phyloP scores from a whole-genome alignment of 345 rosid genomes.

The Arabis hirsuta region DNA sequence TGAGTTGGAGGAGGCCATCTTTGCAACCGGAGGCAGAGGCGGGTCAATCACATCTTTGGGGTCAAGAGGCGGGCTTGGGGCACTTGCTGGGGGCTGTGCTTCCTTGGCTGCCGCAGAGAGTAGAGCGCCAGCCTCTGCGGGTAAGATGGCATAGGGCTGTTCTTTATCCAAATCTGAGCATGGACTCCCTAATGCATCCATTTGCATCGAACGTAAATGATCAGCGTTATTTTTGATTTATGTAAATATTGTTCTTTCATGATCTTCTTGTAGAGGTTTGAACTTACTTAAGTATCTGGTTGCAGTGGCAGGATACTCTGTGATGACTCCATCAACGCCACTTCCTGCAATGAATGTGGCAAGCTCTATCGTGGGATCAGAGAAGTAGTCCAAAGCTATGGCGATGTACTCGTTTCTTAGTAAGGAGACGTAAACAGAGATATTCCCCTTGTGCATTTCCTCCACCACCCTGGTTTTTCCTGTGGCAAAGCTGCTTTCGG shows the following conservation, averaged over 20 bases:
- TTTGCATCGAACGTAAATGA: constrained; percentile 40
- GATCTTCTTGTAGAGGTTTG: not conserved
- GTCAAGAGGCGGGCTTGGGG: constrained; percentile 56
- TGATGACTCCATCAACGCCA: constrained; percentile 68
- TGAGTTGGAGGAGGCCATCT: constrained; percentile 10
- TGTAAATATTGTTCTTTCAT: constrained; percentile 15
- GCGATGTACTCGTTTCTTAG: constrained; percentile 69
- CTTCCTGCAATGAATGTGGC: constrained; percentile 60
- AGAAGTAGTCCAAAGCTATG: constrained; percentile 65
- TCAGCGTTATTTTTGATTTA: constrained; percentile 1
- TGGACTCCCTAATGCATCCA: constrained; percentile 61
- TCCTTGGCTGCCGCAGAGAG: constrained; percentile 26
- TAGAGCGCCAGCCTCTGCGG: constrained; percentile 56
- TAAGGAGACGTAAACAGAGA: constrained; percentile 67
- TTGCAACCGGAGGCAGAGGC: constrained; percentile 71
- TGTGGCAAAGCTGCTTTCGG: constrained; percentile 52
- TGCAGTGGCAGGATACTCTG: constrained; percentile 84
- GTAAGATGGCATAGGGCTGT: constrained; percentile 47
- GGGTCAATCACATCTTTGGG: constrained; percentile 69
- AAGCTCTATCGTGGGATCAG: constrained; percentile 73
- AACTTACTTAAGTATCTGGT: constrained; percentile 71
- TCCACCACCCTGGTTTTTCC: constrained; percentile 50
- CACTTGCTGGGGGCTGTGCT: constrained; percentile 44
- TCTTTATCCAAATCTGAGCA: constrained; percentile 54
- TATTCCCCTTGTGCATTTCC: constrained; percentile 63